phyloP scores from a whole-genome alignment of 164 flowering plant genomes.

The Annona cherimola region DNA sequence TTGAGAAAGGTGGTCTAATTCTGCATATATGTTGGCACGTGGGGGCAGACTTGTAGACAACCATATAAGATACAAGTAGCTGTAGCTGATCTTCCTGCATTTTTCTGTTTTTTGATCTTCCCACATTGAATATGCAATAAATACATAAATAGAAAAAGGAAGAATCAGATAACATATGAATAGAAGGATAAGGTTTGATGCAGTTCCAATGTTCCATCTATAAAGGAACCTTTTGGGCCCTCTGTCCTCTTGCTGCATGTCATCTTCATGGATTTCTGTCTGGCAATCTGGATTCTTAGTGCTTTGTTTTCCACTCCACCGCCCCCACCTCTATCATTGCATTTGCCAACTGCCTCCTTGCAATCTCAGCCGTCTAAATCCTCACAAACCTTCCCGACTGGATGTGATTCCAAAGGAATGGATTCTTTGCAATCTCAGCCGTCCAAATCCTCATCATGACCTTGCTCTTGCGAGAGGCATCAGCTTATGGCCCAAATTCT shows the following conservation, averaged over 20 bases:
- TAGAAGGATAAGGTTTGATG: not conserved
- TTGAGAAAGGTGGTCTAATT: no score
- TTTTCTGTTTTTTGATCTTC: no score
- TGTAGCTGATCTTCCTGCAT: no score
- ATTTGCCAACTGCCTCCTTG: not conserved
- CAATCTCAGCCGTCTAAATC: not conserved
- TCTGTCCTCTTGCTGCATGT: not conserved
- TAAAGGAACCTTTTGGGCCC: not conserved
- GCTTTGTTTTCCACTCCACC: not conserved
- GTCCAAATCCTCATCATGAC: not conserved
- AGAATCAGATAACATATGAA: not conserved
- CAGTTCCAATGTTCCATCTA: not conserved
- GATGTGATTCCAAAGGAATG: not conserved
- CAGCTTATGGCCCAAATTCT: no score
- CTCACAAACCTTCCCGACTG: not conserved
- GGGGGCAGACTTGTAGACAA: no score
- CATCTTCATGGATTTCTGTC: not conserved
- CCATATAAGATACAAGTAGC: no score
- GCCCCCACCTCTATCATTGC: not conserved
- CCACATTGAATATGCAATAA: no score
- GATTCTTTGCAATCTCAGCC: not conserved
- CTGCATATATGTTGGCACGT: no score
- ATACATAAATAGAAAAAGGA: not conserved
- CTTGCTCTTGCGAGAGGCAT: no score
- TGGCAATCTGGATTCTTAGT: not conserved